Conservation (phyloP, 2,329 filamentous ascomycete genomes). For the Corinectria fuckeliana region DNA sequence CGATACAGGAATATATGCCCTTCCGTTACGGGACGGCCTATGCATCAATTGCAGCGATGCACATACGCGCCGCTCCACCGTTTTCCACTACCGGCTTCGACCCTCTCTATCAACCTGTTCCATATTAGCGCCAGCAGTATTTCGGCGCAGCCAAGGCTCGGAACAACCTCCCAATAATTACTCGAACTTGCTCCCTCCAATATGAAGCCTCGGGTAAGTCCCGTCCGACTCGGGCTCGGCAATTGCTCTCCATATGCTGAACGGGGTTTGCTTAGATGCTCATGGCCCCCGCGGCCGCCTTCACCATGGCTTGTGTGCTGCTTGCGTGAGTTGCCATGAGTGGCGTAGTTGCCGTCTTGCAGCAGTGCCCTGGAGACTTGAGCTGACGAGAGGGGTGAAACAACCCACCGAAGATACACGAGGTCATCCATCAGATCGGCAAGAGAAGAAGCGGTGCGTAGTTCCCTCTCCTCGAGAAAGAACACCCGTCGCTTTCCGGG, state of each 20-base stretch:
- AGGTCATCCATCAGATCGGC: constrained; percentile 50
- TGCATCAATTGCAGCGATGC: constrained; percentile 40
- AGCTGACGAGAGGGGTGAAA: not conserved
- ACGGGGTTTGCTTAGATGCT: constrained; percentile 44
- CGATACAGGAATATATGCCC: constrained; percentile 8
- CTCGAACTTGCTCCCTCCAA: not conserved
- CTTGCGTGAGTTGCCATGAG: constrained; percentile 49
- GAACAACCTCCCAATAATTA: not conserved
- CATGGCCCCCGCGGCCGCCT: constrained; percentile 58
- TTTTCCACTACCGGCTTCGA: not conserved
- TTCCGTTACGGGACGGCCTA: constrained; percentile 9
- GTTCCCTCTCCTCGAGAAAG: constrained; percentile 4
- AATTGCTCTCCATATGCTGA: constrained; percentile 8
- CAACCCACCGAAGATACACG: constrained; percentile 43
- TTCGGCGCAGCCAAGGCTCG: not conserved
- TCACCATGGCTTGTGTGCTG: constrained; percentile 60
- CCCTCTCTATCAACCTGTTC: constrained; percentile 1
- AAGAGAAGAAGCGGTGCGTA: constrained; percentile 40
- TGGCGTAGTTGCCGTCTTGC: constrained; percentile 19
- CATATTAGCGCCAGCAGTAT: not conserved
- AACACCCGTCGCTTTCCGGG: not conserved
- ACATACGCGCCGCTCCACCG: constrained; percentile 16
- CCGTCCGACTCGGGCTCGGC: not conserved
- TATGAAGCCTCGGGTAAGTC: constrained; percentile 41
- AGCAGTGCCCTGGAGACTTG: not conserved